A percentile compares a stretch with the other conserved stretches of the same genome.
Evolutionary conservation across 208 protist species (phyloP).

Genomic region (Strigomonas galati): DNA sequence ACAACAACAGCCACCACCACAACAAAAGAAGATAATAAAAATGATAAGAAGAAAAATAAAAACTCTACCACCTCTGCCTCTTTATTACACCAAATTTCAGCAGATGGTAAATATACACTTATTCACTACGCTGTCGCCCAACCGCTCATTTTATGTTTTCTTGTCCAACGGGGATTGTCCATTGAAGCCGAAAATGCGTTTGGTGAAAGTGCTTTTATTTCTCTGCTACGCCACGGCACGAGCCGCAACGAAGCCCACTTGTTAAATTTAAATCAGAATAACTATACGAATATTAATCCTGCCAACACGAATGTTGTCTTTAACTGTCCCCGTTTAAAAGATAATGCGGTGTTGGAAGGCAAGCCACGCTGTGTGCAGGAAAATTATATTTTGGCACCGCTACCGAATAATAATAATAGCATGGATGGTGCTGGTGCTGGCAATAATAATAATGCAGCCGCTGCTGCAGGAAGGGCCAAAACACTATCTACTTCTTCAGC

Average conservation of each 20-base stretch:
- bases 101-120: constrained; percentile 81
- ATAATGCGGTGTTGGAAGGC: constrained; percentile 30
- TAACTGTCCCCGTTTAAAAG: constrained; percentile 9
- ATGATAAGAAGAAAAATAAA: constrained; percentile 3
- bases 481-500: no score
- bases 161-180: constrained; percentile 48
- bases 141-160: constrained; percentile 33
- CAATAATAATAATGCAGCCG: not conserved
- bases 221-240: constrained; percentile 72
- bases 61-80: not conserved
- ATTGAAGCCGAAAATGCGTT: constrained; percentile 65
- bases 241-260: constrained; percentile 35
- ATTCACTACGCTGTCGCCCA: constrained; percentile 80
- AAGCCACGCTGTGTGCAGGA: constrained; percentile 38
- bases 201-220: constrained; percentile 65
- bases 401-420: constrained; percentile 15
- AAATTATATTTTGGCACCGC: constrained; percentile 75
- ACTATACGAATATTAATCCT: not conserved
- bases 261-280: not conserved
- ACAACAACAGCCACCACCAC: not conserved
- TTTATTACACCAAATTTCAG: constrained; percentile 34
- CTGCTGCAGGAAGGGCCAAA: not conserved
- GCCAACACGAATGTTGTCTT: constrained; percentile 2
- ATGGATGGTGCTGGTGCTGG: not conserved
- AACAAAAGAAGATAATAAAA: not conserved